These are phyloP conservation scores for Saccharomyces uvarum DNA, from an alignment of 1,139 yeast species.

Conservation along the genomic window DNA sequence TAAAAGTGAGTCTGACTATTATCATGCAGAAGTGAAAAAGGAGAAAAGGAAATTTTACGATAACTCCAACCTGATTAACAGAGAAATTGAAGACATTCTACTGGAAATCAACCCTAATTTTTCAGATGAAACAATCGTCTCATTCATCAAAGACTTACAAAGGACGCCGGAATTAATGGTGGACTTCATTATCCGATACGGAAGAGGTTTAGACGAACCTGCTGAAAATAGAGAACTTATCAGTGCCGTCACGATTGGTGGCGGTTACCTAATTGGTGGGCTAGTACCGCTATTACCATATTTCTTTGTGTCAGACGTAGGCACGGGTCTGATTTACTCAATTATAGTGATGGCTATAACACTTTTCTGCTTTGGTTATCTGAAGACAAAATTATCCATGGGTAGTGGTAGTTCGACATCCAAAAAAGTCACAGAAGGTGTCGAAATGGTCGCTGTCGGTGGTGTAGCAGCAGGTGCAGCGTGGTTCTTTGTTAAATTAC, in stretches of 20 bases:
- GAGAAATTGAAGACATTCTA: conserved; percentile 67
- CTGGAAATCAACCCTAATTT: conserved; percentile 51
- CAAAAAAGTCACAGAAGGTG: conserved; percentile 67
- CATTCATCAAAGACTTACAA: conserved; percentile 63
- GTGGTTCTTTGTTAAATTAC: conserved; percentile 79
- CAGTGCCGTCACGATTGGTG: conserved; percentile 69
- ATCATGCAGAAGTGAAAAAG: conserved; percentile 58
- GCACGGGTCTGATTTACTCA: conserved; percentile 66
- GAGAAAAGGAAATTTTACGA: conserved; percentile 64
- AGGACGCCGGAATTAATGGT: conserved; percentile 60
- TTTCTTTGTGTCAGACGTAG: conserved; percentile 66
- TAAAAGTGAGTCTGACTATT: conserved; percentile 67
- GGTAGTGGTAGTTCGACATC: conserved; percentile 61
- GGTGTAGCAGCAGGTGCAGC: conserved; percentile 96
- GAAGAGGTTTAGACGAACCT: conserved; percentile 76
- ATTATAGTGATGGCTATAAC: conserved; percentile 80
- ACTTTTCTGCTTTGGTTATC: conserved; percentile 76
- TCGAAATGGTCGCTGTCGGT: conserved; percentile 88
- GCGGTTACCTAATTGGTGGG: conserved; percentile 70
- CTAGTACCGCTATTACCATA: conserved; percentile 71
- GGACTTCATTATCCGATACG: conserved; percentile 68
- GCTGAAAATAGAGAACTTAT: conserved; percentile 73
- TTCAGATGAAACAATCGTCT: conserved; percentile 54
- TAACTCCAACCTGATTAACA: conserved; percentile 47
- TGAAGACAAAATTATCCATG: conserved; percentile 77